Conservation (phyloP, 768 basidiomycete species). For the Macrolepiota fuliginosa region DNA sequence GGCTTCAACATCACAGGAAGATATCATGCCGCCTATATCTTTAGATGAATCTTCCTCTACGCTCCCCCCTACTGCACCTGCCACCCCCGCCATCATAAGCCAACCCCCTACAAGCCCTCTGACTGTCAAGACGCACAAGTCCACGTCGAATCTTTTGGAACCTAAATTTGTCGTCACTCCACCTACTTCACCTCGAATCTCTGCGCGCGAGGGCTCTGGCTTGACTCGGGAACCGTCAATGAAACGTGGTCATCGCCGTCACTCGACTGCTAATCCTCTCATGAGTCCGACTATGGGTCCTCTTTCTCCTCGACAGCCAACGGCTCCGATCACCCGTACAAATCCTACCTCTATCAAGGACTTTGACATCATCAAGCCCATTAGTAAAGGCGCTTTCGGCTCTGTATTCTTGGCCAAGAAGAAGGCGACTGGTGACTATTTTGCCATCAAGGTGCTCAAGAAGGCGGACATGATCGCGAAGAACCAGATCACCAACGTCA, state of each 20-base stretch:
- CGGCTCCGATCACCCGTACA: conserved; percentile 74
- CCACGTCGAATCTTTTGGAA: conserved; percentile 60
- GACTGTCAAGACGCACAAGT: conserved; percentile 58
- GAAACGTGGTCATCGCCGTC: conserved; percentile 64
- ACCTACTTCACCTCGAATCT: conserved; percentile 68
- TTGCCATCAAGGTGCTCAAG: conserved; percentile 99
- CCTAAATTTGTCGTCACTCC: conserved; percentile 72
- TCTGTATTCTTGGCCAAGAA: conserved; percentile 99
- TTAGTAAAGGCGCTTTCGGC: conserved; percentile 98
- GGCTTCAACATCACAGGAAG: conserved; percentile 60
- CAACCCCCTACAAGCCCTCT: neutral
- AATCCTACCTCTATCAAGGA: conserved; percentile 95
- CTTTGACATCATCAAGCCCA: conserved; percentile 99
- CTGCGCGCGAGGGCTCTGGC: conserved; percentile 34
- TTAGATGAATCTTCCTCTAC: conserved; percentile 46
- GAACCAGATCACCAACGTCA: conserved; percentile 99
- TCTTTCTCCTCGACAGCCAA: conserved; percentile 84
- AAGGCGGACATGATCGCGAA: conserved; percentile 99
- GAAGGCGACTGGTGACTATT: conserved; percentile 97
- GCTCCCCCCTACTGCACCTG: conserved; percentile 8
- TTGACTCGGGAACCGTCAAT: conserved; percentile 44
- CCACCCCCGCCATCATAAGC: neutral
- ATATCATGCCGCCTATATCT: conserved; percentile 61
- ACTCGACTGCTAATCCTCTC: conserved; percentile 67
- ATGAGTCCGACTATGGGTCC: conserved; percentile 64